phyloP scores from a whole-genome alignment of 192 early-diverging fungal species.

The Podila minutissima region DNA sequence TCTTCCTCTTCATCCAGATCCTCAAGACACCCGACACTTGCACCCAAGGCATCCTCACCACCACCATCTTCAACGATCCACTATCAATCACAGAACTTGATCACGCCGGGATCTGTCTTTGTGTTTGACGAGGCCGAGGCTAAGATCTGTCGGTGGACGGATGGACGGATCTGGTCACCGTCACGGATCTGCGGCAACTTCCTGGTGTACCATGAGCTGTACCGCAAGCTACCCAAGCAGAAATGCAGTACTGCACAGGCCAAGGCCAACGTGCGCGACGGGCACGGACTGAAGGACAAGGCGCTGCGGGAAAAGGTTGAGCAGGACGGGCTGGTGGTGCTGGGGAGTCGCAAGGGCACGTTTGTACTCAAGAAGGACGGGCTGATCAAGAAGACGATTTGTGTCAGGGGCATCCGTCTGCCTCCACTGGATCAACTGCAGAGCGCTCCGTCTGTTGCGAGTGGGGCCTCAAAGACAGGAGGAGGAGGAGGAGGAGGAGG shows the following conservation, averaged over 20 bases:
- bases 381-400: conserved; percentile 52
- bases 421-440: conserved; percentile 4
- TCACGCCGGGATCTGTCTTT: conserved; percentile 29
- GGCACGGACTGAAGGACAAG: conserved; percentile 27
- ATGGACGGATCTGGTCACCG: conserved; percentile 53
- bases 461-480: neutral
- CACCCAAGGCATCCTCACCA: neutral
- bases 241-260: conserved; percentile 22
- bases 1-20: neutral
- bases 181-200: conserved; percentile 51
- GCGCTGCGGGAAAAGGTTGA: conserved; percentile 25
- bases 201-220: conserved; percentile 51
- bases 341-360: conserved; percentile 47
- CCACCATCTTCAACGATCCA: neutral
- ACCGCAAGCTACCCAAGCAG: conserved; percentile 26
- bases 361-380: conserved; percentile 53
- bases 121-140: conserved; percentile 55
- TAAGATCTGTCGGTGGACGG: conserved; percentile 54
- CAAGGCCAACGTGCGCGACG: conserved; percentile 23
- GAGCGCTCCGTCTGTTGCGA: neutral
- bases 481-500: neutral
- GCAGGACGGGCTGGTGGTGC: conserved; percentile 30
- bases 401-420: conserved; percentile 20
- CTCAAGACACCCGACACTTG: neutral
- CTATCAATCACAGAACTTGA: neutral